Conservation (phyloP, 352 stramenopile species). For the Globisporangium paddicum region DNA sequence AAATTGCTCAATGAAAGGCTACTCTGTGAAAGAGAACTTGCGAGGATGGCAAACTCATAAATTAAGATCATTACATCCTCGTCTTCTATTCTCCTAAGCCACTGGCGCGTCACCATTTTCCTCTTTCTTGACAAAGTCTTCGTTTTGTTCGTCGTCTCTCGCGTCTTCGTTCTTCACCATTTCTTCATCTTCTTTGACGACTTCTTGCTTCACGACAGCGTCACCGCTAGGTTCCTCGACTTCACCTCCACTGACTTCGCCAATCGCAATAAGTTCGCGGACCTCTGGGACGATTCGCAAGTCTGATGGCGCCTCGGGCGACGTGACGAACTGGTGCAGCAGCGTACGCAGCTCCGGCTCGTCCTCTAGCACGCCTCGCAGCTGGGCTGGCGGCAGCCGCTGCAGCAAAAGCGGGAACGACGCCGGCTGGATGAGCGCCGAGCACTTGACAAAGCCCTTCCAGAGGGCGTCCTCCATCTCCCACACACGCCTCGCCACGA, state of each 20-base stretch:
- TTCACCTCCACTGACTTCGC: background rate
- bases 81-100: background rate
- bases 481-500: constrained; percentile 57
- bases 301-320: background rate
- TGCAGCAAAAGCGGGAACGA: constrained; percentile 64
- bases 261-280: background rate
- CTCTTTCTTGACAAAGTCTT: background rate
- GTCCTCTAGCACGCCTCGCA: constrained; percentile 46
- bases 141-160: background rate
- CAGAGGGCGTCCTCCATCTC: constrained; percentile 70
- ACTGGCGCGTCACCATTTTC: background rate
- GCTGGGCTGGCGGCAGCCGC: constrained; percentile 43
- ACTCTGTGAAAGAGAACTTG: too few relatives aligned
- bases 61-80: background rate
- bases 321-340: constrained; percentile 32
- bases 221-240: background rate
- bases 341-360: constrained; percentile 53
- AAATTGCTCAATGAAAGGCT: too few relatives aligned
- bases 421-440: constrained; percentile 64
- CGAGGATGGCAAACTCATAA: background rate
- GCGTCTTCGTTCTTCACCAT: too few relatives aligned
- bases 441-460: constrained; percentile 80
- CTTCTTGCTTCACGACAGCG: background rate
- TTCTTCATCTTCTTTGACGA: too few relatives aligned
- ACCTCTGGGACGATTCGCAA: background rate